phyloP scores from a whole-genome alignment of 2,329 filamentous ascomycete genomes.

The Fusarium euwallaceae region DNA sequence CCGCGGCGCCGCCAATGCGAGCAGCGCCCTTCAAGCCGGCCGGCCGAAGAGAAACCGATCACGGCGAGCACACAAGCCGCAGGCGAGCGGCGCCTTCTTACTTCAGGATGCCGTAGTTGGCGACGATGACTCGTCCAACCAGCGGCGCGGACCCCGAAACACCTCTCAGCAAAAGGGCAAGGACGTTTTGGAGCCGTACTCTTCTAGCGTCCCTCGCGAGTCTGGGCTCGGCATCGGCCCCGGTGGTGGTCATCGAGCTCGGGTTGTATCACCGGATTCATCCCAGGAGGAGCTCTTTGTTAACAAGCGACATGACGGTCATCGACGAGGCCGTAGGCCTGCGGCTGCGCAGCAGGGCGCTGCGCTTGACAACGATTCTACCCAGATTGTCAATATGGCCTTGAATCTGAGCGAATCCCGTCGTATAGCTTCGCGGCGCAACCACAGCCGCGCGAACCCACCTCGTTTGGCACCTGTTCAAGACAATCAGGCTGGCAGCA shows the following conservation, averaged over 20 bases:
- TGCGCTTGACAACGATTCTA: conserved; percentile 78
- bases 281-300: conserved; percentile 44
- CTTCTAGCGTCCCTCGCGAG: conserved; percentile 29
- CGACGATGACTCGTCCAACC: conserved; percentile 50
- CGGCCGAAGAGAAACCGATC: conserved; percentile 43
- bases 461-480: conserved; percentile 66
- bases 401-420: conserved; percentile 88
- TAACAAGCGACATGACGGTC: conserved; percentile 37
- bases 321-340: conserved; percentile 32
- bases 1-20: conserved; percentile 29
- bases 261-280: conserved; percentile 45
- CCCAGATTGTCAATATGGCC: conserved; percentile 93
- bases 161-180: conserved; percentile 39
- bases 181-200: conserved; percentile 31
- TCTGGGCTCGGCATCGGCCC: conserved; percentile 40
- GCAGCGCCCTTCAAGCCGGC: conserved; percentile 36
- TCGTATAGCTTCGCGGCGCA: conserved; percentile 72
- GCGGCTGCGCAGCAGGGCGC: conserved; percentile 35
- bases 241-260: conserved; percentile 30
- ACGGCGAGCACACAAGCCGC: conserved; percentile 56
- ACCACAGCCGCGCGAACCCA: conserved; percentile 64
- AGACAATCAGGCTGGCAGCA: conserved; percentile 66
- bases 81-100: conserved; percentile 65
- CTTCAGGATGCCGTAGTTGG: conserved; percentile 59
- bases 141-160: conserved; percentile 45